Evolutionary conservation across 495 filamentous ascomycete genomes (phyloP).

Genomic region (Penicillium soppii): DNA sequence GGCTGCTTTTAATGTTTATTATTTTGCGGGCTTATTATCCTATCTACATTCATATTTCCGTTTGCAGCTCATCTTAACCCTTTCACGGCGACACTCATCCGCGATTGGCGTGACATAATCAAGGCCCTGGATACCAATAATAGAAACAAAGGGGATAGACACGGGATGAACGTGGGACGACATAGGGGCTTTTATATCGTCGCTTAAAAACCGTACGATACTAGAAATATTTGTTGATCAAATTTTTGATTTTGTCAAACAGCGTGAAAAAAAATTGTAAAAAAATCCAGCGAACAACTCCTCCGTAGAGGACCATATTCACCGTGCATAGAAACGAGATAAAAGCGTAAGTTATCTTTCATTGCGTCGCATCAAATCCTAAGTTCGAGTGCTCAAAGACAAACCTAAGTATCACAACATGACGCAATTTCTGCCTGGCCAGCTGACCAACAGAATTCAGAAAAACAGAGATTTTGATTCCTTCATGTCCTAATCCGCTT

Average conservation of each 20-base stretch:
- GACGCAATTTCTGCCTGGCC: slow-evolving; percentile 16
- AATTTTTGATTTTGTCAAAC: neutral
- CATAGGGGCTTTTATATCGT: neutral
- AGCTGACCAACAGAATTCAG: slow-evolving; percentile 16
- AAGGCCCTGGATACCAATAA: neutral
- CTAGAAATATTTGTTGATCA: neutral
- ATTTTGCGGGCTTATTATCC: neutral
- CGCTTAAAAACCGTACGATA: too few relatives aligned
- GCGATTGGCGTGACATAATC: neutral
- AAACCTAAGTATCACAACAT: slow-evolving; percentile 11
- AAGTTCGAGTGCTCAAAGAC: slow-evolving; percentile 3
- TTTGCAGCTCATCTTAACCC: slow-evolving; percentile 2
- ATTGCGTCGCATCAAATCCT: slow-evolving; percentile 18
- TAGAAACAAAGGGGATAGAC: slow-evolving; percentile 6
- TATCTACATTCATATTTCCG: neutral
- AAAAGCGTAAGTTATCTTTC: slow-evolving; percentile 11
- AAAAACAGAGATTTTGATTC: slow-evolving; percentile 29
- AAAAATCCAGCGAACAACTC: neutral
- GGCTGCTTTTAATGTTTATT: neutral
- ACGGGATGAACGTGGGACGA: slow-evolving; percentile 1
- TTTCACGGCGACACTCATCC: neutral
- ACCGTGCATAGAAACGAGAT: neutral
- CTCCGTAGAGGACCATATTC: neutral
- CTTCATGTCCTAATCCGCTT: slow-evolving; percentile 18
- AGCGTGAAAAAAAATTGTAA: neutral